Conservation (phyloP, 345 rosid genomes). For the Geranium brycei region DNA sequence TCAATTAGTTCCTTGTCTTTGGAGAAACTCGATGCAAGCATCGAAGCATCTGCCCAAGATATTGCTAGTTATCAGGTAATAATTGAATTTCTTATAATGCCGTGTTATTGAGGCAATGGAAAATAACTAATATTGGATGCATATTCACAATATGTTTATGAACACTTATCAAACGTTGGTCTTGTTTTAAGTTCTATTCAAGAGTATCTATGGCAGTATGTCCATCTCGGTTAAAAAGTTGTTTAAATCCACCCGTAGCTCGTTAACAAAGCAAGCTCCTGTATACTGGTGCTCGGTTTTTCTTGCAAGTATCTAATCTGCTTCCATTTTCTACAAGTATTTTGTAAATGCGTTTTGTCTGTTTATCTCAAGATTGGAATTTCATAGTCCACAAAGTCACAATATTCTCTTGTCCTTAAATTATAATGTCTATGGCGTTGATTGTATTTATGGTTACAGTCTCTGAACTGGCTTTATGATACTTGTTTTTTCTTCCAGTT, state of each 20-base stretch:
- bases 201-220: neutral
- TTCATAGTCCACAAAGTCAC: too few species aligned
- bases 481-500: neutral
- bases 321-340: neutral
- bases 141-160: neutral
- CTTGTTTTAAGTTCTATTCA: neutral
- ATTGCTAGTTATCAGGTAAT: conserved; percentile 73
- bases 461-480: neutral
- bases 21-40: conserved; percentile 27
- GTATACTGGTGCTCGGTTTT: neutral
- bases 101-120: neutral
- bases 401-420: too few species aligned
- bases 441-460: neutral
- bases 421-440: neutral
- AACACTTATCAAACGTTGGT: neutral
- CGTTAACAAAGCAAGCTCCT: neutral
- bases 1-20: conserved; percentile 21
- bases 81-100: neutral
- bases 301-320: neutral
- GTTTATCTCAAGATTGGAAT: neutral
- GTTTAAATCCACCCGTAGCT: neutral
- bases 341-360: too few species aligned
- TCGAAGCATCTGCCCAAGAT: conserved; percentile 44
- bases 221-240: too few species aligned
- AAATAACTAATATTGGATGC: neutral